phyloP scores from a whole-genome alignment of 1,139 yeast genomes.

The Debaryomyces udenii region DNA sequence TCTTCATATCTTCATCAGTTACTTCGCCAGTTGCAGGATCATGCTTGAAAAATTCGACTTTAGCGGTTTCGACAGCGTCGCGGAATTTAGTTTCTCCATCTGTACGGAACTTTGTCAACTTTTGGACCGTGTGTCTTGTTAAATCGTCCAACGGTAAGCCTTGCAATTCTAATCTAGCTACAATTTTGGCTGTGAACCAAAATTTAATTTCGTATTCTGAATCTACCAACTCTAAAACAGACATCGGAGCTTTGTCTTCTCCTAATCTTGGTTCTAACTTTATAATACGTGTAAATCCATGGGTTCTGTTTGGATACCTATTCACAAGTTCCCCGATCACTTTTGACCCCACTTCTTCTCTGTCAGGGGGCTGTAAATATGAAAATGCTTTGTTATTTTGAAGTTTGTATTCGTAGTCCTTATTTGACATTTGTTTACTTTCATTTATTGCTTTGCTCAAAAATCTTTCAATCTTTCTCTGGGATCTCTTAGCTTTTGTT shows the following conservation, averaged over 20 bases:
- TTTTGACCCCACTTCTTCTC: constrained; percentile 51
- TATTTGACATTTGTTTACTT: constrained; percentile 20
- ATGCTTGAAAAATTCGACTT: constrained; percentile 53
- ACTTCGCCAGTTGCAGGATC: constrained; percentile 31
- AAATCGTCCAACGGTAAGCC: constrained; percentile 61
- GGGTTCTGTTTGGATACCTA: constrained; percentile 63
- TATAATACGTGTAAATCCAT: constrained; percentile 87
- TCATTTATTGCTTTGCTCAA: constrained; percentile 34
- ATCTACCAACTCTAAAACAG: constrained; percentile 86
- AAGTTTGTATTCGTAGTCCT: constrained; percentile 25
- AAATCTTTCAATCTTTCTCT: constrained; percentile 46
- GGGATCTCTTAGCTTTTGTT: constrained; percentile 52
- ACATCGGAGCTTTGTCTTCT: constrained; percentile 91
- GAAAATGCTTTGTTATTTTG: constrained; percentile 29
- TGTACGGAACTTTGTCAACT: constrained; percentile 48
- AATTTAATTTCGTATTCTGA: constrained; percentile 70
- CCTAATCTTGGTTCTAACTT: constrained; percentile 80
- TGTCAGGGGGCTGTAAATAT: constrained; percentile 46
- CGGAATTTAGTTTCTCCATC: constrained; percentile 59
- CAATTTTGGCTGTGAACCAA: constrained; percentile 77
- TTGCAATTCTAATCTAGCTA: constrained; percentile 76
- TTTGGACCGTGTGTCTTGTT: constrained; percentile 59
- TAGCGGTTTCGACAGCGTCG: constrained; percentile 67
- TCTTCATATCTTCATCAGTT: constrained; percentile 25
- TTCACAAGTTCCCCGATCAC: constrained; percentile 64